phyloP scores from a whole-genome alignment of 73 alveolate species.

The Strombidium stylifer region DNA sequence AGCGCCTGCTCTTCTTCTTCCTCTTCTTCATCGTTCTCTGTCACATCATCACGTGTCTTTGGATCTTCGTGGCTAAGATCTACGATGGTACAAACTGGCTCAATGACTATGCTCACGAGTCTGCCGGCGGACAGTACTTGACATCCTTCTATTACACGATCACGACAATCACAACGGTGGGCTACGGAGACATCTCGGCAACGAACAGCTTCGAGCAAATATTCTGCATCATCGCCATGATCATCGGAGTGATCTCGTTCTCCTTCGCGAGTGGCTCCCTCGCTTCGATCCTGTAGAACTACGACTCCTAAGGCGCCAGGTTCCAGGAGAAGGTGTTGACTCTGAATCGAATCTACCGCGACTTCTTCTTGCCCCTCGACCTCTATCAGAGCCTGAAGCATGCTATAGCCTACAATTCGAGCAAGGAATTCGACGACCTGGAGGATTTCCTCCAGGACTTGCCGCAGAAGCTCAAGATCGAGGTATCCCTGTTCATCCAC shows the following conservation, averaged over 20 bases:
- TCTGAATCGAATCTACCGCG: slow-evolving; percentile 2
- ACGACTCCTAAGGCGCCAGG: slow-evolving; percentile 14
- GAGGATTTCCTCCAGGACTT: slow-evolving; percentile 46
- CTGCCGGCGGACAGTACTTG: slow-evolving; percentile 7
- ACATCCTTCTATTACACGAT: slow-evolving; percentile 21
- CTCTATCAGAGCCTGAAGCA: slow-evolving; percentile 48
- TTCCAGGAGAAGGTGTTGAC: slow-evolving; percentile 16
- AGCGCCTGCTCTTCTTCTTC: not conserved
- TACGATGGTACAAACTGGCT: slow-evolving; percentile 7
- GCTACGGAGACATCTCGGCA: slow-evolving; percentile 41
- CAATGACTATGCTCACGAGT: not conserved
- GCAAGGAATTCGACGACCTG: slow-evolving; percentile 51
- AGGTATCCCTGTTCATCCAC: slow-evolving; percentile 52
- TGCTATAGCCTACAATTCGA: slow-evolving; percentile 48
- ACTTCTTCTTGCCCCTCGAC: slow-evolving; percentile 7
- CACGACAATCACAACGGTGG: slow-evolving; percentile 35
- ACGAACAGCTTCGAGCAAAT: slow-evolving; percentile 23
- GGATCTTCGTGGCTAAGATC: slow-evolving; percentile 31
- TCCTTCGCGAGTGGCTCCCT: slow-evolving; percentile 36
- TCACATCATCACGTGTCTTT: not conserved
- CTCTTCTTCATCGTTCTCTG: not conserved
- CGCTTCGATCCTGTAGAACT: slow-evolving; percentile 3
- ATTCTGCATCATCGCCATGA: slow-evolving; percentile 29
- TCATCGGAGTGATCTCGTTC: slow-evolving; percentile 28
- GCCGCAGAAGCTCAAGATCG: slow-evolving; percentile 51